Base-by-base conservation (phyloP, 768 basidiomycete genomes). In the Leccinum imitatum region DNA sequence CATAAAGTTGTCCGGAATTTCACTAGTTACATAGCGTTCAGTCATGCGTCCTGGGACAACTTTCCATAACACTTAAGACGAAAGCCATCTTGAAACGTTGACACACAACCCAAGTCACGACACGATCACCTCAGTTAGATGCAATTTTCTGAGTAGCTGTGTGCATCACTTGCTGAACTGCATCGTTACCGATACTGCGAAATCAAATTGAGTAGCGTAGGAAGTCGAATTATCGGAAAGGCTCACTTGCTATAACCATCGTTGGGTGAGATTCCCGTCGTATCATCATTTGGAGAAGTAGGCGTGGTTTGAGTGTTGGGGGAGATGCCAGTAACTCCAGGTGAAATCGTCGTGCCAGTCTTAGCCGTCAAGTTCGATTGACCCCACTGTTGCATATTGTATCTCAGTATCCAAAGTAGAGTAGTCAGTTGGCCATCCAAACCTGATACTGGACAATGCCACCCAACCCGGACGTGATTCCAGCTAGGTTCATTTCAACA, bases 191-290 rank as follows among this genome's bases (percentile, higher is more conserved):
- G 14, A 56, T 67, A 11, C 78, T 78, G 57, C 35, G 41, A 54
- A 67, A 67, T 30, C 39, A 58, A 48, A 41, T 17, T 67, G 21
- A 63, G 59, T 46, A 30, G 21, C 52, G 35, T 13, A 23, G 6
- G 44, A 54, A 6, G 11, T 25, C n/a, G 37, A 6, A 21, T 55
- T n/a, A 52, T 14, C 37, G 41, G 23, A 55, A 61, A 58, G 53
- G 21, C 75, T 44, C 46, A 75, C 73, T 54, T 75, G 39, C 77
- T 76, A 66, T 88, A 88, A 69, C 87, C 87, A 71, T 89, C 87
- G 58, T 86, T 84, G 27, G 87, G 87, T 3, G 85, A 84, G n/a
- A 76, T 55, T 7, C 83, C 84, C 5, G 80, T 80, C 19, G 72
- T 71, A 46, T 71, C 71, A 15, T 66, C 65, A 27, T 59, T 72